Conservation (phyloP, 306 rosid genomes). For the Medicago ruthenica region DNA sequence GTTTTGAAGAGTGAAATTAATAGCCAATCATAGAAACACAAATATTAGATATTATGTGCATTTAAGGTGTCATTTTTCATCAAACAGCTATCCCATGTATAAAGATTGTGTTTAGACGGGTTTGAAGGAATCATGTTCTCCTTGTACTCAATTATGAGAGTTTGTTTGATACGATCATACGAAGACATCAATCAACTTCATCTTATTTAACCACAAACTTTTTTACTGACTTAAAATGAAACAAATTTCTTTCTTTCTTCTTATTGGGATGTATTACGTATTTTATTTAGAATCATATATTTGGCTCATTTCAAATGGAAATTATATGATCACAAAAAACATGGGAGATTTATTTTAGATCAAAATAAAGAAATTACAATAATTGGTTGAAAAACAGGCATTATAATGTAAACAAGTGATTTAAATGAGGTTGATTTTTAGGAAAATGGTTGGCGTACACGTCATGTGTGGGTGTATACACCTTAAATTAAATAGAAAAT, state of each 20-base stretch:
- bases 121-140: conserved; percentile 48
- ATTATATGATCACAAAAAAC: no score
- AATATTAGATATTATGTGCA: conserved; percentile 18
- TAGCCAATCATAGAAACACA: conserved; percentile 31
- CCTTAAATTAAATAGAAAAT: no score
- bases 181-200: conserved; percentile 43
- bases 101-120: conserved; percentile 43
- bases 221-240: neutral
- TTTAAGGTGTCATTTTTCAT: conserved; percentile 36
- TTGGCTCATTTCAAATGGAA: no score
- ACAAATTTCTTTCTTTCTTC: neutral
- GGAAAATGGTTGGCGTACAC: no score
- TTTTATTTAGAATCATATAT: neutral
- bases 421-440: no score
- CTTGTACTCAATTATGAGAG: conserved; percentile 44
- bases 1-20: conserved; percentile 30
- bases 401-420: no score
- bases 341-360: no score
- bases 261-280: neutral
- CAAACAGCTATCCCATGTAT: conserved; percentile 40
- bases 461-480: no score
- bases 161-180: conserved; percentile 33
- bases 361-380: no score
- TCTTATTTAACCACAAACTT: neutral
- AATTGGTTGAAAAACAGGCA: no score